phyloP scores from a whole-genome alignment of 345 rosid species.

The Euphorbia pulcherrima region DNA sequence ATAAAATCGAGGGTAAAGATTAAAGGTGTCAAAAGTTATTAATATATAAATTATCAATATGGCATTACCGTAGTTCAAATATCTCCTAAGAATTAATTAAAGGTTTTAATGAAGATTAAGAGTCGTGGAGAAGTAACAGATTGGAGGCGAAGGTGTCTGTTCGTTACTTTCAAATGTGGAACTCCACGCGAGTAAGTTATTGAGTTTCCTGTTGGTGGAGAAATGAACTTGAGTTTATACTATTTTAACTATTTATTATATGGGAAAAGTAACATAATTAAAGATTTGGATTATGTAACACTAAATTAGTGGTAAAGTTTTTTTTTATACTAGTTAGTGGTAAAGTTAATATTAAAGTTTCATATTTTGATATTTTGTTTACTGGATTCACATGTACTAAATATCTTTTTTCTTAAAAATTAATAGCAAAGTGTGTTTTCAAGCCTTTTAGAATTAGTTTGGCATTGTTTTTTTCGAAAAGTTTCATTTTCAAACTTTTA shows the following conservation, averaged over 20 bases:
- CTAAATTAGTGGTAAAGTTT: too few species aligned
- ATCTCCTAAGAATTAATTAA: too few species aligned
- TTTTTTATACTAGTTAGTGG: too few species aligned
- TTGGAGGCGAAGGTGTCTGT: constrained; percentile 53
- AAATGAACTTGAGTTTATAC: neutral
- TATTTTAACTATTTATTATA: neutral
- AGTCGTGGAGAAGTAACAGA: constrained; percentile 51
- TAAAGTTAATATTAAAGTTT: too few species aligned
- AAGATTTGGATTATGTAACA: neutral
- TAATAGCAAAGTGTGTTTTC: neutral
- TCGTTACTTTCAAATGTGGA: constrained; percentile 45
- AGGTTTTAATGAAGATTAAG: constrained; percentile 60
- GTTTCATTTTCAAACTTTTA: too few species aligned
- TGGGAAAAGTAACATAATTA: neutral
- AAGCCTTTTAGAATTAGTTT: too few species aligned
- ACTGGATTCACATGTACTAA: neutral
- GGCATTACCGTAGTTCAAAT: too few species aligned
- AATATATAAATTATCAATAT: too few species aligned
- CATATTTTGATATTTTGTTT: too few species aligned
- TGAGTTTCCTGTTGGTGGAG: neutral
- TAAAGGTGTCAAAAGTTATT: too few species aligned
- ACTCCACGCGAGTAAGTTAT: constrained; percentile 39
- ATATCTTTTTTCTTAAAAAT: neutral
- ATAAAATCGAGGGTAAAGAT: too few species aligned
- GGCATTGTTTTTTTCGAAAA: too few species aligned